phyloP scores from a whole-genome alignment of 2,329 filamentous ascomycete genomes.

The Triangularia verruculosa region DNA sequence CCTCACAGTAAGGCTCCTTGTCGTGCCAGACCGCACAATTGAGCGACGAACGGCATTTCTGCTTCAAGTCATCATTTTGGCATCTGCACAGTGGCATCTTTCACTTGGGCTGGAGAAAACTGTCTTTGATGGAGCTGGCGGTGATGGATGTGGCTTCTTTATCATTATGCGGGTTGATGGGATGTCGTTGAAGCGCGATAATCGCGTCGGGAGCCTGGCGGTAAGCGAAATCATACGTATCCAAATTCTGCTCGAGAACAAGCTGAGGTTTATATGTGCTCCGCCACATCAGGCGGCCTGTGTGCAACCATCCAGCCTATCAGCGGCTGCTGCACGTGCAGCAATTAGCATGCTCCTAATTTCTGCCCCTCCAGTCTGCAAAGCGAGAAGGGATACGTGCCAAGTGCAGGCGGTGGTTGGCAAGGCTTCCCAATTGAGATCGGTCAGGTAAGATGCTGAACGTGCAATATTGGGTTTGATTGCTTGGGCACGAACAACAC shows the following conservation, averaged over 20 bases:
- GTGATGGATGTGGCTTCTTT: background rate
- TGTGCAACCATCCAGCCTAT: background rate
- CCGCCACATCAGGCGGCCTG: background rate
- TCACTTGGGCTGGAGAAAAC: background rate
- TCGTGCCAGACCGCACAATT: conserved; percentile 5
- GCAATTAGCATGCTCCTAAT: background rate
- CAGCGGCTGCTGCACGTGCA: background rate
- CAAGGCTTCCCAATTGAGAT: background rate
- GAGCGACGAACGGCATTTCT: background rate
- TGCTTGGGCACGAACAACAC: background rate
- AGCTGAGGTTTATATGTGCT: background rate
- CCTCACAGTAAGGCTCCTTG: background rate
- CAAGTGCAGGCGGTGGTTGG: background rate
- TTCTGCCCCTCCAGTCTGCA: background rate
- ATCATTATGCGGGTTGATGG: background rate
- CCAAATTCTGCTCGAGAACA: background rate
- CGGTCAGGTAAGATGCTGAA: no score
- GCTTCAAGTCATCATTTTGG: background rate
- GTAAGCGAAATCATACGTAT: background rate
- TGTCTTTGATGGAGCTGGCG: background rate
- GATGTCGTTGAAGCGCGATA: background rate
- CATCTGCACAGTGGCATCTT: conserved; percentile 1
- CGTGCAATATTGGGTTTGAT: background rate
- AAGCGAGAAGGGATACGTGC: background rate
- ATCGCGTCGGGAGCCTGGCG: background rate